These are phyloP conservation scores for Ulmus americana DNA, from an alignment of 331 rosid species.

Conservation along the genomic window DNA sequence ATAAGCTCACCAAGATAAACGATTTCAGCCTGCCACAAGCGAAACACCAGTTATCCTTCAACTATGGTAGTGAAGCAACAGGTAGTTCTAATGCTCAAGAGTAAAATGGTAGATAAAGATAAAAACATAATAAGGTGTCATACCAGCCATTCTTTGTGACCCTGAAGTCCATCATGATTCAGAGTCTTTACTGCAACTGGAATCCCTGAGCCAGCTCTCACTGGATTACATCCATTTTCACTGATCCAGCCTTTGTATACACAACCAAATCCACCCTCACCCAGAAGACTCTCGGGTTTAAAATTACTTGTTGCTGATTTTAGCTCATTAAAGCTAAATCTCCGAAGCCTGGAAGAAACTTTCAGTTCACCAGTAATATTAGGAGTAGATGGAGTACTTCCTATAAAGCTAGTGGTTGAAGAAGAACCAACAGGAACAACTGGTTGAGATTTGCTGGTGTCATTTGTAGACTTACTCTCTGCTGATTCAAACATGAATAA, in stretches of 20 bases:
- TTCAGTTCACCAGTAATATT: constrained; percentile 30
- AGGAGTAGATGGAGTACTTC: constrained; percentile 29
- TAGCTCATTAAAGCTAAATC: constrained; percentile 45
- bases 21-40: constrained; percentile 63
- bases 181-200: constrained; percentile 71
- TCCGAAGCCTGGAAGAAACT: constrained; percentile 42
- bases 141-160: constrained; percentile 68
- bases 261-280: constrained; percentile 71
- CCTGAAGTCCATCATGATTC: constrained; percentile 48
- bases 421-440: constrained; percentile 31
- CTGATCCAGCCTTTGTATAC: constrained; percentile 73
- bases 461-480: constrained; percentile 26
- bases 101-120: neutral
- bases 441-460: constrained; percentile 18
- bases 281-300: constrained; percentile 40
- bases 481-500: constrained; percentile 9
- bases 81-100: neutral
- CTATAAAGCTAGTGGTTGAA: constrained; percentile 30
- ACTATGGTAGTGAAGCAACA: neutral
- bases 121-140: neutral
- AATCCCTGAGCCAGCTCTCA: constrained; percentile 36
- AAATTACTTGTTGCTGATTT: constrained; percentile 49
- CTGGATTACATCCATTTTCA: constrained; percentile 29
- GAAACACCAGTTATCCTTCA: constrained; percentile 10
- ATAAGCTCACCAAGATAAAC: constrained; percentile 53